phyloP scores from a whole-genome alignment of 2,329 filamentous ascomycete genomes.

The Nigrospora sphaerica region DNA sequence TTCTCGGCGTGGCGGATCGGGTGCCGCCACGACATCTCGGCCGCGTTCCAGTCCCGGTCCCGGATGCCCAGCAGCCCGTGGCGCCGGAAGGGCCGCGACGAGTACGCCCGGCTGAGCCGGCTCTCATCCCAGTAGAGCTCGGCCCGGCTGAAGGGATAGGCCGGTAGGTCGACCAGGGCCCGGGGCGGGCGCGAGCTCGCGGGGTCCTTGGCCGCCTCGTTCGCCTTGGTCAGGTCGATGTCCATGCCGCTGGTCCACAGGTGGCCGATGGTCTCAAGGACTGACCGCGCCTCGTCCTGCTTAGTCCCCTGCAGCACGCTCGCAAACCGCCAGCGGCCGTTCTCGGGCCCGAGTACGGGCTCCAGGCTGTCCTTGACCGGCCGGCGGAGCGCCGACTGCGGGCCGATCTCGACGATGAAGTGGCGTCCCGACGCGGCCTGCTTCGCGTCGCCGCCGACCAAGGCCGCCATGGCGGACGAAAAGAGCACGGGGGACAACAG shows the following conservation, averaged over 20 bases:
- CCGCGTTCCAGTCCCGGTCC: not conserved
- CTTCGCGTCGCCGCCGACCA: conserved; percentile 8
- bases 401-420: conserved; percentile 14
- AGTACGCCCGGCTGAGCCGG: not conserved
- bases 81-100: not conserved
- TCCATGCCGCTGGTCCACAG: not conserved
- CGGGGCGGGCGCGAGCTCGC: not conserved
- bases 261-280: not conserved
- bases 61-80: conserved; percentile 4
- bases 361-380: conserved; percentile 14
- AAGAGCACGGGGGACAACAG: conserved; percentile 15
- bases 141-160: conserved; percentile 1
- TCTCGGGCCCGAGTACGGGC: conserved; percentile 5
- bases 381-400: conserved; percentile 15
- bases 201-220: not conserved
- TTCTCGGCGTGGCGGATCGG: not conserved
- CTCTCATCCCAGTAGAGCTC: conserved; percentile 4
- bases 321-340: conserved; percentile 1
- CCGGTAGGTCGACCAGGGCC: not conserved
- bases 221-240: not conserved
- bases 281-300: not conserved
- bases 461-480: conserved; percentile 8
- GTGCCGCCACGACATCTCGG: conserved; percentile 2
- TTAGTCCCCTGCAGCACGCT: too few species aligned
- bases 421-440: conserved; percentile 5